A percentile compares a stretch with the other conserved stretches of the same genome.
Conservation (phyloP, 2,329 filamentous ascomycete genomes). For the Aspergillus fischeri region DNA sequence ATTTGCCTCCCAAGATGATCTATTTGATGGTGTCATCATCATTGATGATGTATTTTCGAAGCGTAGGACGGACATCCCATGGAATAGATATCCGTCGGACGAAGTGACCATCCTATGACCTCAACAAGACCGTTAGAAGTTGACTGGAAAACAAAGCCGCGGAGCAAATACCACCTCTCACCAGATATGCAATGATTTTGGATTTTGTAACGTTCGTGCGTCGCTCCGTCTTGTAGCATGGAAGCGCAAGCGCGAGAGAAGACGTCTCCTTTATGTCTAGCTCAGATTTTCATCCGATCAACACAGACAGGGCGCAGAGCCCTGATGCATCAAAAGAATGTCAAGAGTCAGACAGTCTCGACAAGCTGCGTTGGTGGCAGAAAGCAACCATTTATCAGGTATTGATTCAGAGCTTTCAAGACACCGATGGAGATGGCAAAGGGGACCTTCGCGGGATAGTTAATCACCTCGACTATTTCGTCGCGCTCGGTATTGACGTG, state of each 20-base stretch:
- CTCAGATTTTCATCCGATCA: neutral
- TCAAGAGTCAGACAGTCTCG: conserved; percentile 7
- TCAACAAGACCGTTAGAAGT: neutral
- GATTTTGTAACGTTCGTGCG: neutral
- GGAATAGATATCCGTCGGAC: conserved; percentile 5
- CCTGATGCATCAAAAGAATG: conserved; percentile 2
- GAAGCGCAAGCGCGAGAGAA: neutral
- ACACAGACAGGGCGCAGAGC: neutral
- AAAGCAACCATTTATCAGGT: conserved; percentile 31
- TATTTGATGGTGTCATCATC: neutral
- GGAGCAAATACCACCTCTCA: neutral
- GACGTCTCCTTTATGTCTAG: neutral
- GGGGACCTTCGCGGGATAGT: conserved; percentile 32
- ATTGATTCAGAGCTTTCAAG: conserved; percentile 32
- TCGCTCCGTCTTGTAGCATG: neutral
- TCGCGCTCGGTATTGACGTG: conserved; percentile 27
- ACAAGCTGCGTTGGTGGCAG: conserved; percentile 35
- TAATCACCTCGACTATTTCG: conserved; percentile 27
- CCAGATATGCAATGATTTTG: neutral
- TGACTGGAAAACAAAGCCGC: neutral
- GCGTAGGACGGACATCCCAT: conserved; percentile 1
- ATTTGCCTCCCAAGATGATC: neutral
- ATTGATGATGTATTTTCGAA: neutral
- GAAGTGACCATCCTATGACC: conserved; percentile 4
- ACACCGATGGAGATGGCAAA: conserved; percentile 31